A percentile compares a stretch with the other conserved stretches of the same genome.
Conservation (phyloP, 306 rosid species). For the Elaeagnus macrophylla region DNA sequence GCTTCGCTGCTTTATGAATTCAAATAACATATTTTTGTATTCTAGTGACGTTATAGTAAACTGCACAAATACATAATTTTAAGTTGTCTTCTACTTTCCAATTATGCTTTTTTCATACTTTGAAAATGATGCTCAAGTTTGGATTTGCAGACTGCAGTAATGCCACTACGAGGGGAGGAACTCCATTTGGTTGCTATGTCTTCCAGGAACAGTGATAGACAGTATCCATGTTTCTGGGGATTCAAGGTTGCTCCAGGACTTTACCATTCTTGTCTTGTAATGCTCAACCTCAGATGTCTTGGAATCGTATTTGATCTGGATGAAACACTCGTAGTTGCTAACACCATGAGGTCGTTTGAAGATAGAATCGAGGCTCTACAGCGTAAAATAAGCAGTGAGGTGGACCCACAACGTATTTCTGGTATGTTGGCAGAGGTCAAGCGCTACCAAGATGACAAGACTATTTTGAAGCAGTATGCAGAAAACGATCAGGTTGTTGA, state of each 20-base stretch:
- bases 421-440: slow-evolving; percentile 86
- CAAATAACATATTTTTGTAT: no score
- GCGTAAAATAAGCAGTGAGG: slow-evolving; percentile 72
- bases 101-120: slow-evolving; percentile 4
- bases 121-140: slow-evolving; percentile 13
- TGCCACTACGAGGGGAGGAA: slow-evolving; percentile 67
- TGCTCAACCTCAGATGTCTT: slow-evolving; percentile 95
- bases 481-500: slow-evolving; percentile 91
- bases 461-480: slow-evolving; percentile 79
- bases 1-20: no score
- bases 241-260: slow-evolving; percentile 67
- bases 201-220: slow-evolving; percentile 54
- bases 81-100: neutral
- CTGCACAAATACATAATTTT: neutral
- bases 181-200: slow-evolving; percentile 92
- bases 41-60: no score
- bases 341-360: slow-evolving; percentile 98
- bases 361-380: slow-evolving; percentile 91
- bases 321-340: slow-evolving; percentile 95
- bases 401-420: slow-evolving; percentile 68
- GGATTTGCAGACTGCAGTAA: slow-evolving; percentile 76
- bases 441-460: slow-evolving; percentile 84
- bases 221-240: slow-evolving; percentile 82
- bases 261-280: slow-evolving; percentile 74
- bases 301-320: slow-evolving; percentile 98